These are phyloP conservation scores for Glutinoglossum americanum DNA, from an alignment of 495 filamentous ascomycete genomes.

Conservation along the genomic window DNA sequence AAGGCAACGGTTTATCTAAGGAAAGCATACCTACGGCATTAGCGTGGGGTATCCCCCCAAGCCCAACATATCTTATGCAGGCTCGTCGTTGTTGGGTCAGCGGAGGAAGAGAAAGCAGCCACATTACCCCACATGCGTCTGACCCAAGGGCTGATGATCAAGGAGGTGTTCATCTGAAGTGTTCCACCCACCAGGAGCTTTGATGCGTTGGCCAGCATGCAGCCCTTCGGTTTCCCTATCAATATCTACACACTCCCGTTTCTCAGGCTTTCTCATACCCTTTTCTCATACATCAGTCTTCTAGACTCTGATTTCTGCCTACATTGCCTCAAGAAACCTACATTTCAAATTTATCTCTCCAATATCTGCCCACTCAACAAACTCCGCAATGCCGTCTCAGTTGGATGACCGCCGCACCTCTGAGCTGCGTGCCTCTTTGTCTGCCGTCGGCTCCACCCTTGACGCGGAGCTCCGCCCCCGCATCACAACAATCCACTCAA, in stretches of 20 bases:
- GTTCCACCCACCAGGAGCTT: neutral
- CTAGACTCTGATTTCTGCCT: neutral
- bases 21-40: neutral
- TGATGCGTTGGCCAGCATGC: neutral
- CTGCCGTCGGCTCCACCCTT: conserved; percentile 44
- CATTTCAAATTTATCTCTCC: neutral
- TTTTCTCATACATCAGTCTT: neutral
- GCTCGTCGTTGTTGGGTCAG: neutral
- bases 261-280: neutral
- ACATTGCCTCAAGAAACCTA: neutral
- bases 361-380: neutral
- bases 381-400: neutral
- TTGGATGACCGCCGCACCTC: neutral
- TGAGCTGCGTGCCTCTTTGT: conserved; percentile 2
- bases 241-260: neutral
- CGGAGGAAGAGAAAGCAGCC: neutral
- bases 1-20: neutral
- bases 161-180: neutral
- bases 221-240: neutral
- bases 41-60: neutral
- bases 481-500: conserved; percentile 52
- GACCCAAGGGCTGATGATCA: neutral
- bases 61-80: neutral
- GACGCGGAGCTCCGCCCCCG: conserved; percentile 51
- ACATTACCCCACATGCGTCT: neutral